Evolutionary conservation across 2,329 filamentous ascomycete genomes (phyloP), one percentile per base, ranked within the genome.

Genomic region (Colletotrichum sp.): DNA sequence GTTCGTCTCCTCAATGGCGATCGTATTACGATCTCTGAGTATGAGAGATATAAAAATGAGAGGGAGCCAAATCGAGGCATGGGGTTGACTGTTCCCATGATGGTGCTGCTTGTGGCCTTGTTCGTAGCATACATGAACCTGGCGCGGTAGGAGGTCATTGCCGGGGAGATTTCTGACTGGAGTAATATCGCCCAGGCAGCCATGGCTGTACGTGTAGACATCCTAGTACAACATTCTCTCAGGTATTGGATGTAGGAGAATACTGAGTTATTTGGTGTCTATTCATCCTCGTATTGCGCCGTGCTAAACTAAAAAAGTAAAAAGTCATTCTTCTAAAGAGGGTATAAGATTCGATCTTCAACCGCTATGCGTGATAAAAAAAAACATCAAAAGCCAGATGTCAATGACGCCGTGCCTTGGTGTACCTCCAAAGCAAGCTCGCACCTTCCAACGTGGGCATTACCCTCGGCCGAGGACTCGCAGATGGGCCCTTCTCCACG

Each of bases 401-500:
- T 69, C 24, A 74, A 24, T 74, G 43, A 36, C 64, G 65, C 29
- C 62, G 70, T 31, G 64, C 72, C 54, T 74, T 73, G 27, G 71
- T 68, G 27, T 77, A 77, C 29, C 72, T 63, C 76, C 76, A 77
- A 8, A 77, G 63, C 29, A 77, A 24, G 18, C 76, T 76, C 24
- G 76, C 72, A 1, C 76, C 76, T 18, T 77, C 70, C 27, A 77
- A 54, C 24, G 55, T 36, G 5, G 76, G 76, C 66, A 77, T 69
- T 7, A 54, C 31, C 7, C 58, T 66, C 8, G 62, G 65, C 51
- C 55, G 65, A 15, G 62, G 33, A 18, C 43, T 59, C 16, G 43
- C 65, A 16, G 66, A 58, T 29, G 63, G 79, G 13, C 82, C 83
- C 66, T 80, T 80, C 70, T 83, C 84, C 12, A 84, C 67, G 11